Evolutionary conservation across 306 rosid genomes (phyloP), one percentile per base, ranked within the genome.

Genomic region (Purshia tridentata): DNA sequence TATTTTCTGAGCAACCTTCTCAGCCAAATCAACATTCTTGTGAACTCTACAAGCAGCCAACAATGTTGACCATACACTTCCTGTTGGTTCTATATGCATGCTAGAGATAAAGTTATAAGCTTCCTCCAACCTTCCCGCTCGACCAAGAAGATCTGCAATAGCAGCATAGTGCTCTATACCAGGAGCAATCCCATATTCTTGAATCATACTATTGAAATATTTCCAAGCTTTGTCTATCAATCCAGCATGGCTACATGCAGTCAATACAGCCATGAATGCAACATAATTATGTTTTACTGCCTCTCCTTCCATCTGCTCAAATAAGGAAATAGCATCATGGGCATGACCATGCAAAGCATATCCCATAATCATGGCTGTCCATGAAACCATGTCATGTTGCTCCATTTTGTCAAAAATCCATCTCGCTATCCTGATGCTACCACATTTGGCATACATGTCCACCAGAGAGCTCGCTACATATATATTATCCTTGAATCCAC

Each of bases 301-400:
- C 80, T 80, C 87, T 59, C n/a, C 65, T 76, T 84, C 72, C 98
- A 93, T 93, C 77, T 68, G 78, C 73, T 89, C 84, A 75, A 89
- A 93, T 71, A 91, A 81, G 37, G 74, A 75, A 79, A 91, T 88
- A 39, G 98, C 96, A 73, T 89, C 93, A 65, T 71, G 79, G 60
- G 91, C 96, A 77, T 86, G 85, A 22, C 98, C 98, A 8, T 91
- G 94, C 65, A 91, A 72, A 50, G 96, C 97, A 80, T 84, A 93
- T 72, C 97, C 98, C 98, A 93, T 93, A 60, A 88, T 89, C 79
- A 93, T 89, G 80, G 97, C 88, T 11, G 98, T 91, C 97, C 97
- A 93, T 35, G 96, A 83, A 66, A 93, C 93, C 82, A 84, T 90
- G 80, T 93, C 98, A 81, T 65, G 85, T 13, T 23, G 46, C 77